Evolutionary conservation across 2,329 filamentous ascomycete species (phyloP).

Genomic region (Microcyclospora tardicrescens): DNA sequence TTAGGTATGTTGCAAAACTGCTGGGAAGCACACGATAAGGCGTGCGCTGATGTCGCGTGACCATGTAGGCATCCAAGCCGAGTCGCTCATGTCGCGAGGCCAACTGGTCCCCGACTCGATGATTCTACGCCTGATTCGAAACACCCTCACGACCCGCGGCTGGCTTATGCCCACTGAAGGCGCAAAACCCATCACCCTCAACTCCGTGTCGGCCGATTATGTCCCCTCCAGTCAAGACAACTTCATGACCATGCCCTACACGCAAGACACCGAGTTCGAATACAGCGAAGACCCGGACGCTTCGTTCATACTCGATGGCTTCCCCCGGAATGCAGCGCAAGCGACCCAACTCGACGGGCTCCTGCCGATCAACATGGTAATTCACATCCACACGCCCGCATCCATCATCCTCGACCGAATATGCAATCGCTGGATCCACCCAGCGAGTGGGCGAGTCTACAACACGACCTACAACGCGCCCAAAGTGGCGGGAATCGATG

Average conservation of each 20-base stretch:
- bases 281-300: slow-evolving; percentile 58
- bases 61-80: slow-evolving; percentile 71
- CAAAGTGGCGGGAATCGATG: slow-evolving; percentile 66
- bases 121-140: slow-evolving; percentile 83
- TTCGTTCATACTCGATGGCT: slow-evolving; percentile 92
- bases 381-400: slow-evolving; percentile 73
- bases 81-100: slow-evolving; percentile 75
- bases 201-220: slow-evolving; percentile 27
- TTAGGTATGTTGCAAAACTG: slow-evolving; percentile 48
- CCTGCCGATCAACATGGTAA: slow-evolving; percentile 88
- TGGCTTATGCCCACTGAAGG: slow-evolving; percentile 49
- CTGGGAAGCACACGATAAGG: background rate
- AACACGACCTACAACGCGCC: slow-evolving; percentile 89
- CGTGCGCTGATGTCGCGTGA: slow-evolving; percentile 6
- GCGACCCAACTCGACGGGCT: slow-evolving; percentile 64
- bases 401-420: slow-evolving; percentile 83
- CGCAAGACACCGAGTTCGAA: slow-evolving; percentile 26
- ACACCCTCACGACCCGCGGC: slow-evolving; percentile 71
- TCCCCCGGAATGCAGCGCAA: slow-evolving; percentile 76
- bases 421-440: slow-evolving; percentile 84
- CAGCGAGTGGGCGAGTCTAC: slow-evolving; percentile 81
- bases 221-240: slow-evolving; percentile 12
- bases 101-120: slow-evolving; percentile 82
- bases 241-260: slow-evolving; percentile 22
- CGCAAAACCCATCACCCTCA: slow-evolving; percentile 34